A percentile compares a stretch with the other conserved stretches of the same genome.
These are phyloP conservation scores for Suhomyces kilbournensis DNA, from an alignment of 805 yeast genomes.

Conservation along the genomic window DNA sequence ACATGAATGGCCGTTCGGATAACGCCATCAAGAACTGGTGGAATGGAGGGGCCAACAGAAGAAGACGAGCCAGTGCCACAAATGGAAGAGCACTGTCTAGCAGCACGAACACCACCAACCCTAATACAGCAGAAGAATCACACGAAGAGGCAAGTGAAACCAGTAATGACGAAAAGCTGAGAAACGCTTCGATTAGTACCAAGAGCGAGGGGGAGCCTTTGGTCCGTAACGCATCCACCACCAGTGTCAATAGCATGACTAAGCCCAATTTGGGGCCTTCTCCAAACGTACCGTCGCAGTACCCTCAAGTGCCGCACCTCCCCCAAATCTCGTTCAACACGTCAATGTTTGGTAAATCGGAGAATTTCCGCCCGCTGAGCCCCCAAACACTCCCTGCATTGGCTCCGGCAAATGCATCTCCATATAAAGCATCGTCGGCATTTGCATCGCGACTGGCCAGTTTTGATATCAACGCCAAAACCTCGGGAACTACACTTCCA, in stretches of 20 bases:
- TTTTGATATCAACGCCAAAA: conserved; percentile 3
- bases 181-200: not conserved
- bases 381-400: conserved; percentile 8
- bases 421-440: conserved; percentile 1
- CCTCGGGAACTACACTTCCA: conserved; percentile 6
- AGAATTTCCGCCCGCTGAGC: not conserved
- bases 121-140: not conserved
- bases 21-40: conserved; percentile 94
- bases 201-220: not conserved
- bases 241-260: not conserved
- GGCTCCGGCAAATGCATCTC: not conserved
- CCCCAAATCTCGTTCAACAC: conserved; percentile 37
- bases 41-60: conserved; percentile 89
- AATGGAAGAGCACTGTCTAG: not conserved
- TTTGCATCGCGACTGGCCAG: conserved; percentile 5
- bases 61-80: conserved; percentile 48
- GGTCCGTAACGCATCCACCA: not conserved
- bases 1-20: conserved; percentile 82
- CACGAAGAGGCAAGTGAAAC: not conserved
- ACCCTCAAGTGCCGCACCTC: not conserved
- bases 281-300: not conserved
- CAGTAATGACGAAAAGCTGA: not conserved
- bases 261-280: not conserved
- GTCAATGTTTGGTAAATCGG: conserved; percentile 32
- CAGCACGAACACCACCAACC: not conserved